phyloP scores from a whole-genome alignment of 805 yeast genomes.

The Brettanomyces sp. region DNA sequence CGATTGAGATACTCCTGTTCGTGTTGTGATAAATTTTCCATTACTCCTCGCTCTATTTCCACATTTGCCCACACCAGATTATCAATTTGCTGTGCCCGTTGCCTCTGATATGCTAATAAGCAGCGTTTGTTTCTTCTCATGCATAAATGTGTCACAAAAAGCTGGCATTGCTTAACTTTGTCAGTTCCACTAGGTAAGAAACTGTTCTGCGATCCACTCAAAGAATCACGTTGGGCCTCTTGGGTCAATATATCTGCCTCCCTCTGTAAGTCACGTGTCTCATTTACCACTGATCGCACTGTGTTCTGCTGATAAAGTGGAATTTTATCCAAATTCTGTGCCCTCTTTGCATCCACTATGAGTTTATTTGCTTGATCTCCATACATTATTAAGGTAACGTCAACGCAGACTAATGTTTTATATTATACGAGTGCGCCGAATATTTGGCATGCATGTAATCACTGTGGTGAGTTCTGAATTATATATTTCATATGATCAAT shows the following conservation, averaged over 20 bases:
- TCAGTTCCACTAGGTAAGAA: constrained; percentile 28
- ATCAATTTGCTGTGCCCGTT: constrained; percentile 59
- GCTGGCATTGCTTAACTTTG: constrained; percentile 50
- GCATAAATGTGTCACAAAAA: constrained; percentile 62
- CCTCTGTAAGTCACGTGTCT: constrained; percentile 52
- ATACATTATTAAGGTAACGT: constrained; percentile 44
- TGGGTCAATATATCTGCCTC: constrained; percentile 33
- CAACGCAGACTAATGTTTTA: too few species aligned
- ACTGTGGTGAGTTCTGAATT: too few species aligned
- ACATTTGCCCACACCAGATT: constrained; percentile 64
- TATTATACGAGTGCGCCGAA: too few species aligned
- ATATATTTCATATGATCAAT: too few species aligned
- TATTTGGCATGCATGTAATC: too few species aligned
- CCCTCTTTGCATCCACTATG: constrained; percentile 76
- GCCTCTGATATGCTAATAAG: constrained; percentile 70
- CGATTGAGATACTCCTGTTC: constrained; percentile 73
- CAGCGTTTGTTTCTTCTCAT: constrained; percentile 88
- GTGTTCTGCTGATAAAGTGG: constrained; percentile 69
- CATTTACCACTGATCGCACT: constrained; percentile 61
- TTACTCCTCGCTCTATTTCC: constrained; percentile 32
- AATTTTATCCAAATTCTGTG: constrained; percentile 51
- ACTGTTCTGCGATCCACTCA: constrained; percentile 6
- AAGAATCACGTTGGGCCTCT: constrained; percentile 23
- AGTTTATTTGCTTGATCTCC: constrained; percentile 83
- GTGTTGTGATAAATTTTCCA: constrained; percentile 55